Conservation (phyloP, 768 basidiomycete genomes). For the Gloeopeniophorella convolvens region DNA sequence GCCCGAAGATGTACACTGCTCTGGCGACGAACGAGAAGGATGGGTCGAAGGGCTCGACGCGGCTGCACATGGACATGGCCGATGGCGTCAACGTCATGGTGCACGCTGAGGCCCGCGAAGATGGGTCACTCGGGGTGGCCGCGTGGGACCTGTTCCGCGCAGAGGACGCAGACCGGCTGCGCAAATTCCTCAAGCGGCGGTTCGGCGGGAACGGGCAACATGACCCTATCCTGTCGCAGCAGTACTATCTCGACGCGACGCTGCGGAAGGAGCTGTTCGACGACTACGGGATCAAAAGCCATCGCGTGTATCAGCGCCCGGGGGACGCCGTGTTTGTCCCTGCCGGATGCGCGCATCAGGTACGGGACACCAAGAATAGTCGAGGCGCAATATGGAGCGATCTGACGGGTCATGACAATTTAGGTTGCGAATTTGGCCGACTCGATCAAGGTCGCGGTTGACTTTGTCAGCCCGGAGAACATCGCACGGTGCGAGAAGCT, state of each 20-base stretch:
- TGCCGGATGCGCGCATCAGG: slow-evolving; percentile 90
- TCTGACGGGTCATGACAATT: background rate
- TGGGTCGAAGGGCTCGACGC: slow-evolving; percentile 73
- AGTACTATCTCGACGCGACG: slow-evolving; percentile 72
- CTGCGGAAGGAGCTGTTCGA: slow-evolving; percentile 63
- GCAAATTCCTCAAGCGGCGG: slow-evolving; percentile 63
- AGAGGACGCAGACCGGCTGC: slow-evolving; percentile 72
- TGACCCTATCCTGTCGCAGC: slow-evolving; percentile 90
- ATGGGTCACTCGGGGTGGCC: slow-evolving; percentile 65
- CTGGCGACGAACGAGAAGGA: slow-evolving; percentile 54
- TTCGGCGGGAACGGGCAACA: slow-evolving; percentile 48
- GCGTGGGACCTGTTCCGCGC: slow-evolving; percentile 90
- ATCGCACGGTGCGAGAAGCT: slow-evolving; percentile 78
- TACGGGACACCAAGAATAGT: slow-evolving; percentile 28
- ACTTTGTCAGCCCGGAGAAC: slow-evolving; percentile 94
- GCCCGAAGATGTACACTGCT: slow-evolving; percentile 65
- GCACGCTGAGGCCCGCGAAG: slow-evolving; percentile 52
- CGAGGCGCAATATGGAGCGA: background rate
- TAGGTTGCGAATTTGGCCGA: slow-evolving; percentile 92
- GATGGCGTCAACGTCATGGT: slow-evolving; percentile 89
- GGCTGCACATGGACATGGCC: slow-evolving; percentile 87
- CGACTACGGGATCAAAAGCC: slow-evolving; percentile 65
- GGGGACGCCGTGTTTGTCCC: slow-evolving; percentile 96
- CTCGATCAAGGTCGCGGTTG: slow-evolving; percentile 91
- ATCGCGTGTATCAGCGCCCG: slow-evolving; percentile 81